A percentile compares a stretch with the other conserved stretches of the same genome.
phyloP scores from a whole-genome alignment of 2,329 filamentous ascomycete genomes.

The Ophioceras dolichostomum region DNA sequence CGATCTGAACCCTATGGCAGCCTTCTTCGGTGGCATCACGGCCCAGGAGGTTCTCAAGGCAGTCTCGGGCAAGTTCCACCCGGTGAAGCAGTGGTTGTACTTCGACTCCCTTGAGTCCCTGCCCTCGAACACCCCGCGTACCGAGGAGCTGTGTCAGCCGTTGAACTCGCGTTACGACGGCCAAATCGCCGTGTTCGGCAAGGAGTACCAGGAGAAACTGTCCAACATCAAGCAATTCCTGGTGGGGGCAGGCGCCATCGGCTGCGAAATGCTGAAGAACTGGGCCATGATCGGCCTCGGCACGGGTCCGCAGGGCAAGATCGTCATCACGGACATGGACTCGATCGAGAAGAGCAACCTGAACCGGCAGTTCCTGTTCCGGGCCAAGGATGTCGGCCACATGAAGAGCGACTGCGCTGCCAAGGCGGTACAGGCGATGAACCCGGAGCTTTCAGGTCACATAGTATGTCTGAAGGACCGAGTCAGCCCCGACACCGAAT shows the following conservation, averaged over 20 bases:
- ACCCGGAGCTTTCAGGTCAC: constrained; percentile 78
- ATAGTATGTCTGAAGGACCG: constrained; percentile 80
- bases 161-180: constrained; percentile 83
- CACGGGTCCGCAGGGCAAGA: constrained; percentile 76
- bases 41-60: constrained; percentile 95
- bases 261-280: constrained; percentile 98
- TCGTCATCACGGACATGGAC: constrained; percentile 94
- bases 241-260: constrained; percentile 92
- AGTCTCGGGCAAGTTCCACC: constrained; percentile 93
- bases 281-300: constrained; percentile 98
- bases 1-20: constrained; percentile 83
- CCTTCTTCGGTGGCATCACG: constrained; percentile 85
- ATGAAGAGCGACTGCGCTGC: constrained; percentile 96
- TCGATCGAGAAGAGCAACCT: constrained; percentile 98
- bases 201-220: constrained; percentile 88
- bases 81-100: constrained; percentile 93
- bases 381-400: constrained; percentile 82
- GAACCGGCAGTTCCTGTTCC: constrained; percentile 94
- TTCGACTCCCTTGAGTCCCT: constrained; percentile 97
- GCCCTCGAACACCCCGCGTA: constrained; percentile 60
- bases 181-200: constrained; percentile 92
- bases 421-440: constrained; percentile 85
- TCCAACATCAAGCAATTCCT: constrained; percentile 85
- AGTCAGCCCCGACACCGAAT: constrained; percentile 83
- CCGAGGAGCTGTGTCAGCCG: constrained; percentile 80